Conservation (phyloP, 306 rosid genomes). For the Fragaria iinumae region DNA sequence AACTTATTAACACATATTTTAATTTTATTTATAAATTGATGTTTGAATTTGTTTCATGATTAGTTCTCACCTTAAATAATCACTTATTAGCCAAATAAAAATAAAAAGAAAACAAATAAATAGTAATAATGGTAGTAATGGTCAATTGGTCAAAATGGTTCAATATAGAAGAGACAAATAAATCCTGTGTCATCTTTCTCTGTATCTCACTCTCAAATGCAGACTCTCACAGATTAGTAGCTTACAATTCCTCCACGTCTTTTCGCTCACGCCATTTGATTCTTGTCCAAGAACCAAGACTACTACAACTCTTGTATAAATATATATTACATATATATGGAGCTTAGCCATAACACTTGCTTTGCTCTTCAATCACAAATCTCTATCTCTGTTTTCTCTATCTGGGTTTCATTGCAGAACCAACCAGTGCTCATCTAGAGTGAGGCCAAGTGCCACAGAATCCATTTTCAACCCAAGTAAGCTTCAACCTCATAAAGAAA, state of each 20-base stretch:
- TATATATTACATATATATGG: not conserved
- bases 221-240: not conserved
- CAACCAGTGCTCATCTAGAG: not conserved
- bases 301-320: not conserved
- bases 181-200: not conserved
- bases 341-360: not conserved
- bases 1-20: too few relatives aligned
- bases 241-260: slow-evolving; percentile 5
- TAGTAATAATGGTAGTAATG: not conserved
- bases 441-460: not conserved
- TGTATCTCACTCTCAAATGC: not conserved
- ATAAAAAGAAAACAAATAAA: too few relatives aligned
- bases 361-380: not conserved
- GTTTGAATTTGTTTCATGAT: too few relatives aligned
- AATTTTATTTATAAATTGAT: too few relatives aligned
- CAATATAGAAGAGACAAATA: not conserved
- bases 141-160: not conserved
- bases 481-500: not conserved
- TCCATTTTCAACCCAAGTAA: not conserved
- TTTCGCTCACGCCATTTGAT: not conserved
- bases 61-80: too few relatives aligned
- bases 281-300: not conserved
- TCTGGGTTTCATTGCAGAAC: not conserved
- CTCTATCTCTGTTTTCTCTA: not conserved
- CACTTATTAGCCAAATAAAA: too few relatives aligned